Evolutionary conservation across 345 rosid species (phyloP).

Genomic region (Salix arbutifolia): DNA sequence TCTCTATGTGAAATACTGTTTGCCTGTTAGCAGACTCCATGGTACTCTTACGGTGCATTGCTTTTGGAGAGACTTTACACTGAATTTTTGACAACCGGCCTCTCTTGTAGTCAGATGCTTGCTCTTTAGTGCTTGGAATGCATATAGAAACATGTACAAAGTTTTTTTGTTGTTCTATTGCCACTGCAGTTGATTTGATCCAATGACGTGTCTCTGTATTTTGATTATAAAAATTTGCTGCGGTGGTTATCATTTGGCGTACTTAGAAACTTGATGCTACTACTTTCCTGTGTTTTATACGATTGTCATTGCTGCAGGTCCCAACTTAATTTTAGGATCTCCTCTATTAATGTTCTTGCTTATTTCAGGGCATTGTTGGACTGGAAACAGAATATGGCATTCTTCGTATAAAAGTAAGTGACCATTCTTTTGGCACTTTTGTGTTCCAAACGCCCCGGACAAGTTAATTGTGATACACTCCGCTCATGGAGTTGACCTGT

Average conservation of each 20-base stretch:
- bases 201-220: not conserved
- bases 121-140: not conserved
- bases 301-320: not conserved
- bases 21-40: not conserved
- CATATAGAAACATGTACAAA: not conserved
- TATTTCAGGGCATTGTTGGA: conserved; percentile 71
- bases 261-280: not conserved
- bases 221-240: not conserved
- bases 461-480: not conserved
- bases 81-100: not conserved
- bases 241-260: not conserved
- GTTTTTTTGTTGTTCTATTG: not conserved
- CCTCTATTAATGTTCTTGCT: conserved; percentile 2
- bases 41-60: not conserved
- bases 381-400: conserved; percentile 74
- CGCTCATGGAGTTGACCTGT: not conserved
- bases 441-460: not conserved
- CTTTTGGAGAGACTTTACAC: not conserved
- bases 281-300: not conserved
- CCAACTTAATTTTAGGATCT: not conserved
- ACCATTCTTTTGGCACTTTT: conserved; percentile 1
- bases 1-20: not conserved
- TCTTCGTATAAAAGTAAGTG: conserved; percentile 73
- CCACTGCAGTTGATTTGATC: not conserved
- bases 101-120: not conserved